phyloP scores from a whole-genome alignment of 441 rosid species.

The Populus trichocarpa region DNA sequence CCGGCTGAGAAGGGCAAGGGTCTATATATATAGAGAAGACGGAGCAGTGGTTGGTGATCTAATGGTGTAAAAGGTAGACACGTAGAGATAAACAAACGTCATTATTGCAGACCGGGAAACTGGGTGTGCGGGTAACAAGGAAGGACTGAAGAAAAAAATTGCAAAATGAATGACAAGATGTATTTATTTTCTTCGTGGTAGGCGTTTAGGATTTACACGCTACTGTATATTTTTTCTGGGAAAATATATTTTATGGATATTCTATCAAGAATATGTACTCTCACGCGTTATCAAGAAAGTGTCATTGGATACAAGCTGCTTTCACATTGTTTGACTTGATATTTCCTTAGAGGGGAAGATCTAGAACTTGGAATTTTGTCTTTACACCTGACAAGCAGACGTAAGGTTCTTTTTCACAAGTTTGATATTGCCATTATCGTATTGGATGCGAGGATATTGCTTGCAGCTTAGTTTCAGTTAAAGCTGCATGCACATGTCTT shows the following conservation, averaged over 20 bases:
- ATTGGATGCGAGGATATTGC: background rate
- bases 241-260: background rate
- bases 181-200: background rate
- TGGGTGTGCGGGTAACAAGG: constrained; percentile 23
- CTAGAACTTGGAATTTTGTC: constrained; percentile 21
- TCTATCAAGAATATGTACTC: background rate
- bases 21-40: constrained; percentile 7
- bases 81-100: constrained; percentile 34
- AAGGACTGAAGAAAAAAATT: background rate
- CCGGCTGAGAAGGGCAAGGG: constrained; percentile 8
- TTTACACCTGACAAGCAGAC: background rate
- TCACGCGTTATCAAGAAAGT: background rate
- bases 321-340: constrained; percentile 7
- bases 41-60: constrained; percentile 23
- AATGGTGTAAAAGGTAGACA: constrained; percentile 28
- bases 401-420: background rate
- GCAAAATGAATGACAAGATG: background rate
- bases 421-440: background rate
- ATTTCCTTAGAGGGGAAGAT: background rate
- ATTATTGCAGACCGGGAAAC: constrained; percentile 29
- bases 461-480: background rate
- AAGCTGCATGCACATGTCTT: background rate
- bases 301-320: background rate
- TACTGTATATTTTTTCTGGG: background rate
- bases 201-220: constrained; percentile 19